A percentile compares a stretch with the other conserved stretches of the same genome.
Conservation (phyloP, 73 alveolate species). For the Paramecium octaurelia region DNA sequence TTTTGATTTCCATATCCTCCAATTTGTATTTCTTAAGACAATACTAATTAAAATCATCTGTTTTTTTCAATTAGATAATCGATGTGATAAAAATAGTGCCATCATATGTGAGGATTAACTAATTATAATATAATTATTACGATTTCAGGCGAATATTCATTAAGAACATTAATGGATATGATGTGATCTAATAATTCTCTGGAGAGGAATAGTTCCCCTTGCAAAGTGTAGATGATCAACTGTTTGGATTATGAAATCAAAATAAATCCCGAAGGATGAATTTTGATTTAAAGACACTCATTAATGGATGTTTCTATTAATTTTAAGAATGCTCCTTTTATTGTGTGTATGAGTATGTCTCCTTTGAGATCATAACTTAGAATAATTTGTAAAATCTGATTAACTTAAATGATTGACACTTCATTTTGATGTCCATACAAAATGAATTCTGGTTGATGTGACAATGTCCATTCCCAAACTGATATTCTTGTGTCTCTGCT, state of each 20-base stretch:
- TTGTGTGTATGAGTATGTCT: background rate
- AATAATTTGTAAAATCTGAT: background rate
- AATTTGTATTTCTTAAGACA: background rate
- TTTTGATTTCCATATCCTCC: slow-evolving; percentile 24
- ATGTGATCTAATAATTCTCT: slow-evolving; percentile 2
- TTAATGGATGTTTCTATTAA: background rate
- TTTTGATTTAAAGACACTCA: background rate
- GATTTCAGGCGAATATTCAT: background rate
- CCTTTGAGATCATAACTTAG: background rate
- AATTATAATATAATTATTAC: background rate
- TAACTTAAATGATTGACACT: background rate
- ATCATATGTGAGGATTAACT: background rate
- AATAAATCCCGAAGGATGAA: slow-evolving; percentile 14
- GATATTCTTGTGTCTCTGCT: slow-evolving; percentile 56
- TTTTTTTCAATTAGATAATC: background rate
- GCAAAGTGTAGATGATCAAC: background rate
- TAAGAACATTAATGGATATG: background rate
- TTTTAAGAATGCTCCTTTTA: background rate
- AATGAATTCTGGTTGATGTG: background rate
- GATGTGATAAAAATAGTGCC: background rate
- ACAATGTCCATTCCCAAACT: slow-evolving; percentile 36
- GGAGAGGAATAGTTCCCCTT: background rate
- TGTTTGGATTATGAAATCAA: background rate
- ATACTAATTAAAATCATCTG: slow-evolving; percentile 15
- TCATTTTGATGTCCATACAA: slow-evolving; percentile 31